Conservation (phyloP, 192 early-diverging fungal genomes). For the Pilaira anomala region DNA sequence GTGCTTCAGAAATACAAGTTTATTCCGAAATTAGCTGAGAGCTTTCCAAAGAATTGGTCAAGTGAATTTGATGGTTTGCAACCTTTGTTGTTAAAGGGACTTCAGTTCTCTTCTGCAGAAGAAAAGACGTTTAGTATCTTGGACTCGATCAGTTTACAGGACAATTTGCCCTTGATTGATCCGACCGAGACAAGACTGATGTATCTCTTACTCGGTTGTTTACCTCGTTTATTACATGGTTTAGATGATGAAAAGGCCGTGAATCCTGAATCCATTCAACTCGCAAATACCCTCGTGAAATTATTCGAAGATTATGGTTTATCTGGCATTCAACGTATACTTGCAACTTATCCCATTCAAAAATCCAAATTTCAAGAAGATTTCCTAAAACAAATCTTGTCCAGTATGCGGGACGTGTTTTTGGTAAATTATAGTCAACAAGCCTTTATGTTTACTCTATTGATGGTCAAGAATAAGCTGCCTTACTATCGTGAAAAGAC, state of each 20-base stretch:
- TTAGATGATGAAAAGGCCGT: constrained; percentile 53
- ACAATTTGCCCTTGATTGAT: constrained; percentile 63
- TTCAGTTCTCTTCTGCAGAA: constrained; percentile 57
- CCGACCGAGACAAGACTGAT: constrained; percentile 50
- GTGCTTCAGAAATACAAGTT: constrained; percentile 53
- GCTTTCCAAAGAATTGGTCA: constrained; percentile 72
- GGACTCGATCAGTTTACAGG: constrained; percentile 52
- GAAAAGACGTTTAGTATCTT: constrained; percentile 55
- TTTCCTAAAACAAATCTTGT: constrained; percentile 68
- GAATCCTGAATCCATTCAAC: constrained; percentile 44
- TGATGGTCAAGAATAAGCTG: constrained; percentile 60
- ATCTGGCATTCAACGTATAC: constrained; percentile 47
- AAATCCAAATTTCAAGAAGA: constrained; percentile 67
- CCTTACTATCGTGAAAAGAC: constrained; percentile 60
- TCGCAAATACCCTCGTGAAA: constrained; percentile 48
- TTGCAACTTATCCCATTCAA: constrained; percentile 61
- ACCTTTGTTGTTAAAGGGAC: constrained; percentile 67
- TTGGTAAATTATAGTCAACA: constrained; percentile 57
- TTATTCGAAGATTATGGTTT: constrained; percentile 51
- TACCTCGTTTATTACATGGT: constrained; percentile 66
- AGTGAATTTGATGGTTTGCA: constrained; percentile 74
- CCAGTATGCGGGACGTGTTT: constrained; percentile 57
- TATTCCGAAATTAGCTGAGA: constrained; percentile 48
- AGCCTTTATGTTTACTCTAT: constrained; percentile 59
- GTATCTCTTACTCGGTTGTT: constrained; percentile 62